Percentiles rank a stretch among this genome's conserved stretches.
These are phyloP conservation scores for Yamadazyma membranifaciens DNA, from an alignment of 1,139 yeast species.

Conservation along the genomic window DNA sequence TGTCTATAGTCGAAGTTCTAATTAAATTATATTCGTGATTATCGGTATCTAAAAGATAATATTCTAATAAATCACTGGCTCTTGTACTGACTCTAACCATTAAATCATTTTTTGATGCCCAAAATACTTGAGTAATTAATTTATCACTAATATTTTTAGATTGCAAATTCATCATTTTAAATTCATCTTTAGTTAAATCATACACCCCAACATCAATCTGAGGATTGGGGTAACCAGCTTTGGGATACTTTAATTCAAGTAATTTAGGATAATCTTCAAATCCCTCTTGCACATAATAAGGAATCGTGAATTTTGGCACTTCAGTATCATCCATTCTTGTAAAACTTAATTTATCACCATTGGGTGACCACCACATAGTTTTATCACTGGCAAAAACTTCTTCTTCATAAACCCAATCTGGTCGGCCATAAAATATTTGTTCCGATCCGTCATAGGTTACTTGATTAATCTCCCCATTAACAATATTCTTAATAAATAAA, in stretches of 20 bases:
- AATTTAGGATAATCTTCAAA: conserved; percentile 42
- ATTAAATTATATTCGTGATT: conserved; percentile 28
- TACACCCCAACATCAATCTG: conserved; percentile 38
- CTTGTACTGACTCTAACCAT: conserved; percentile 43
- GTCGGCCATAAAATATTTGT: conserved; percentile 53
- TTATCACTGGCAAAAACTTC: conserved; percentile 52
- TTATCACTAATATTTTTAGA: conserved; percentile 27
- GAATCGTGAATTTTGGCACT: conserved; percentile 53
- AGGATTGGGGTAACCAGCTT: conserved; percentile 47
- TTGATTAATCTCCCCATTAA: conserved; percentile 21
- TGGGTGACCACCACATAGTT: conserved; percentile 61
- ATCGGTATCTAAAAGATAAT: conserved; percentile 35
- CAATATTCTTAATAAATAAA: conserved; percentile 40
- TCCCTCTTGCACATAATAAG: conserved; percentile 52
- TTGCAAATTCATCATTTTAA: conserved; percentile 20
- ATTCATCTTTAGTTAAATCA: conserved; percentile 20
- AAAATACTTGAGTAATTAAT: conserved; percentile 42
- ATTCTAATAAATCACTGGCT: conserved; percentile 42
- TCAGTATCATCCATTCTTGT: conserved; percentile 50
- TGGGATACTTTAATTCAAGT: conserved; percentile 42
- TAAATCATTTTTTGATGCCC: conserved; percentile 37
- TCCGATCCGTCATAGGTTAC: conserved; percentile 51
- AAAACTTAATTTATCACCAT: conserved; percentile 46
- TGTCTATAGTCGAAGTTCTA: conserved; percentile 36
- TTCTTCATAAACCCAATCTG: conserved; percentile 66